Evolutionary conservation across 169 alveolate genomes (phyloP), one percentile per base, ranked within the genome.

Genomic region (Prorocentrum cordatum): DNA sequence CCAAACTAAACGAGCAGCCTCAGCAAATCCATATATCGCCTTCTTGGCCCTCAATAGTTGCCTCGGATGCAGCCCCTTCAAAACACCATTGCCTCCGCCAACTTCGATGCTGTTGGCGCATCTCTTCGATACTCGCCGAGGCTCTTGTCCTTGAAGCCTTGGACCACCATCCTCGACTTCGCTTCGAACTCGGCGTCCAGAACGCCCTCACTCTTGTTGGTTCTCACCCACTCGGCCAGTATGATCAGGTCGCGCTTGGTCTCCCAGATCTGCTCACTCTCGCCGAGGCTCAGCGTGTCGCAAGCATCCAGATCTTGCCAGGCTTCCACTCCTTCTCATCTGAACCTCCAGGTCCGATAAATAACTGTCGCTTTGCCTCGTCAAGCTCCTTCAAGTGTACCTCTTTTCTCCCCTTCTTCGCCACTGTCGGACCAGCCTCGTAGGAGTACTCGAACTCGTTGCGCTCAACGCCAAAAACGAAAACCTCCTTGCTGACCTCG

Each of bases 371-470:
- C 26, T n/a, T 33, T 18, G 16, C 50, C 29, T 20, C 1, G 5
- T 31, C 2, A 20, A 73, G 84, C 38, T 73, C 84, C 1, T 16
- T 2, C 1, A 73, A 24, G 36, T 9, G 45, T 12, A 73, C 5
- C 58, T 50, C 84, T 24, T 73, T 73, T 12, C 84, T 67, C 1
- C 84, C 84, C 16, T 32, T 45, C 70, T 73, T 73, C 84, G 45
- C 50, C 35, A 1, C 50, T 0, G 36, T 1, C 3, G n/a, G n/a
- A n/a, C n/a, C n/a, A n/a, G n/a, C n/a, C n/a, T n/a, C n/a, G n/a
- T n/a, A n/a, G n/a, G n/a, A n/a, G n/a, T n/a, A n/a, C n/a, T n/a
- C n/a, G n/a, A n/a, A n/a, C n/a, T n/a, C n/a, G n/a, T n/a, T n/a
- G n/a, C n/a, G n/a, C n/a, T n/a, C n/a, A n/a, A n/a, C n/a, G n/a